Evolutionary conservation across 1,284 basidiomycete species (phyloP).

Genomic region (Omphalotus olearius): DNA sequence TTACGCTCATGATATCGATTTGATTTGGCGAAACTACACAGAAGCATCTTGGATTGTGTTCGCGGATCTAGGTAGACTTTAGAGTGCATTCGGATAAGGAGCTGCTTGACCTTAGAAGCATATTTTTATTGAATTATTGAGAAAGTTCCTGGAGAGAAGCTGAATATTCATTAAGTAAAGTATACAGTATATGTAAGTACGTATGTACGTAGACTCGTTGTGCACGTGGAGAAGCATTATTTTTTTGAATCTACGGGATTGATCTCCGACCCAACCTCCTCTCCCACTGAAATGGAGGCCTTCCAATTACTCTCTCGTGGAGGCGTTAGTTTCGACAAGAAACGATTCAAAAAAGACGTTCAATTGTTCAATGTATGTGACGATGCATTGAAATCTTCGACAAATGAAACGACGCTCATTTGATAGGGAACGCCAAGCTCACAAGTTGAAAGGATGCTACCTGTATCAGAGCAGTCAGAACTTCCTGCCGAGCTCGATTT

Average conservation of each 20-base stretch:
- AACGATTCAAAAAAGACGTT: conserved; percentile 36
- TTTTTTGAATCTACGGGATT: too few relatives aligned
- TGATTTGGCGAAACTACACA: background rate
- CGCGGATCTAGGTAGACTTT: too few relatives aligned
- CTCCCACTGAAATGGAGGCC: conserved; percentile 52
- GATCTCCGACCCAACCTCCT: too few relatives aligned
- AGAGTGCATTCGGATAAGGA: too few relatives aligned
- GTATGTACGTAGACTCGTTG: too few relatives aligned
- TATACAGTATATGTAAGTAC: too few relatives aligned
- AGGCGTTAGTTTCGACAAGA: conserved; percentile 76
- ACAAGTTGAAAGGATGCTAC: background rate
- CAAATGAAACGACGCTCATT: background rate
- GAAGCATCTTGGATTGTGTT: too few relatives aligned
- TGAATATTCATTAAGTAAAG: too few relatives aligned
- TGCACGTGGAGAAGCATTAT: too few relatives aligned
- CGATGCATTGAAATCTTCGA: background rate
- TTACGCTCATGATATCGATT: conserved; percentile 7
- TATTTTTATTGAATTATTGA: too few relatives aligned
- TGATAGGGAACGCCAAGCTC: conserved; percentile 16
- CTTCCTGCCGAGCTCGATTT: conserved; percentile 84
- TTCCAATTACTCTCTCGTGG: conserved; percentile 79
- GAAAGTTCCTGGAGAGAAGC: too few relatives aligned
- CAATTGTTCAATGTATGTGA: conserved; percentile 25
- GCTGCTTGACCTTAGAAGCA: too few relatives aligned
- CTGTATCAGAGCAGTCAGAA: conserved; percentile 29